These are phyloP conservation scores for Tylopilus intermedius DNA, from an alignment of 768 basidiomycete species.

Conservation along the genomic window DNA sequence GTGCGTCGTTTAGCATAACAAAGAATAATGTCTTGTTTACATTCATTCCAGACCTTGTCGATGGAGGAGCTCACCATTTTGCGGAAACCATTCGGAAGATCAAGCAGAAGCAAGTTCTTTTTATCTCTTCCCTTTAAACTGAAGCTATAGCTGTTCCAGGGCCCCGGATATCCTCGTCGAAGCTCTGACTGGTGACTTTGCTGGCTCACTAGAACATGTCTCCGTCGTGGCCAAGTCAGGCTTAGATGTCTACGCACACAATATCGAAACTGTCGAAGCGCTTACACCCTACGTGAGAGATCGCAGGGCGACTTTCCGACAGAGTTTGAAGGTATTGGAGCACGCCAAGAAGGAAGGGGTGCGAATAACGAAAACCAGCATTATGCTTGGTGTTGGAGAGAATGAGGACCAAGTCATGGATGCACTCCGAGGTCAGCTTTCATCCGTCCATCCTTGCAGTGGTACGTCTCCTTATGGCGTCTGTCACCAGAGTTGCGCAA, in stretches of 20 bases:
- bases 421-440: slow-evolving; percentile 68
- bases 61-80: slow-evolving; percentile 91
- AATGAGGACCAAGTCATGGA: slow-evolving; percentile 74
- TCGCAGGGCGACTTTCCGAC: slow-evolving; percentile 85
- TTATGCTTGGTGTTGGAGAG: slow-evolving; percentile 98
- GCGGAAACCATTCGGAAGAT: slow-evolving; percentile 93
- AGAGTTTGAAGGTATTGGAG: slow-evolving; percentile 74
- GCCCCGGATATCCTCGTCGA: slow-evolving; percentile 95
- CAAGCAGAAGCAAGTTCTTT: slow-evolving; percentile 74
- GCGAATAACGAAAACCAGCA: slow-evolving; percentile 91
- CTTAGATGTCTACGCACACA: slow-evolving; percentile 96
- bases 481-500: slow-evolving; percentile 72
- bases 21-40: slow-evolving; percentile 1
- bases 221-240: slow-evolving; percentile 86
- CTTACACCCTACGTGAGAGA: slow-evolving; percentile 95
- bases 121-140: slow-evolving; percentile 14
- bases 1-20: slow-evolving; percentile 40
- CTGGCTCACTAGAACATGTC: slow-evolving; percentile 70
- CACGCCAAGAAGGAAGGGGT: slow-evolving; percentile 82
- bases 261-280: slow-evolving; percentile 92
- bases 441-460: not conserved
- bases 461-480: not conserved
- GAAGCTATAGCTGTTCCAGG: slow-evolving; percentile 36
- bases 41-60: slow-evolving; percentile 66
- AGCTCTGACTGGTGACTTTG: slow-evolving; percentile 93